These are phyloP conservation scores for Boletus rex-veris DNA, from an alignment of 768 basidiomycete genomes.

Conservation along the genomic window DNA sequence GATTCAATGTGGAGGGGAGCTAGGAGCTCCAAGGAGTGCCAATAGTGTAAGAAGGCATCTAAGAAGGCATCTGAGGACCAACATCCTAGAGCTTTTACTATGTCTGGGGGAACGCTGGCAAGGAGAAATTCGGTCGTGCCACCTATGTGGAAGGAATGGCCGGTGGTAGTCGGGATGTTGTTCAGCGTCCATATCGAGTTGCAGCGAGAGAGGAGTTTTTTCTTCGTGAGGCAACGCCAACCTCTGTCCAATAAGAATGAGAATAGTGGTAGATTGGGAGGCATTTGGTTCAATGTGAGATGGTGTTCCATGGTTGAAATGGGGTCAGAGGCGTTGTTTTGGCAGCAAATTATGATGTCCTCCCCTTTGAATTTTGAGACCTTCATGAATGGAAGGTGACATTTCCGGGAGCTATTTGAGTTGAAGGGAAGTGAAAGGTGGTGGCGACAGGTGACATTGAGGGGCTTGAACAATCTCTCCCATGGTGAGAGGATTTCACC, in stretches of 20 bases:
- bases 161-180: no score
- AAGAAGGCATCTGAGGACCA: slow-evolving; percentile 37
- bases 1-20: no score
- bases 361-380: slow-evolving; percentile 21
- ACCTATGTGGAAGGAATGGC: no score
- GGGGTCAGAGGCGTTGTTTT: slow-evolving; percentile 21
- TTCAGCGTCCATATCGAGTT: background rate
- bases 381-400: slow-evolving; percentile 17
- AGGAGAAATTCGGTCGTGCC: background rate
- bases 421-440: background rate
- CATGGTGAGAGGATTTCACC: background rate
- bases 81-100: slow-evolving; percentile 28
- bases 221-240: background rate
- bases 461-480: background rate
- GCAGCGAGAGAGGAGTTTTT: background rate
- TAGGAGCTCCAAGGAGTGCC: no score
- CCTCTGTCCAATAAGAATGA: background rate
- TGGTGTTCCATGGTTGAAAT: slow-evolving; percentile 14
- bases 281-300: slow-evolving; percentile 1
- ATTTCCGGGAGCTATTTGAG: background rate
- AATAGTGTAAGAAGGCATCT: no score
- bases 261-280: background rate
- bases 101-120: slow-evolving; percentile 26
- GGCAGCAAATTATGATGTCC: slow-evolving; percentile 32
- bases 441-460: rapidly evolving